Evolutionary conservation across 2,329 filamentous ascomycete species (phyloP), one percentile per base, ranked within the genome.

Genomic region (Epichloe brachyelytri): DNA sequence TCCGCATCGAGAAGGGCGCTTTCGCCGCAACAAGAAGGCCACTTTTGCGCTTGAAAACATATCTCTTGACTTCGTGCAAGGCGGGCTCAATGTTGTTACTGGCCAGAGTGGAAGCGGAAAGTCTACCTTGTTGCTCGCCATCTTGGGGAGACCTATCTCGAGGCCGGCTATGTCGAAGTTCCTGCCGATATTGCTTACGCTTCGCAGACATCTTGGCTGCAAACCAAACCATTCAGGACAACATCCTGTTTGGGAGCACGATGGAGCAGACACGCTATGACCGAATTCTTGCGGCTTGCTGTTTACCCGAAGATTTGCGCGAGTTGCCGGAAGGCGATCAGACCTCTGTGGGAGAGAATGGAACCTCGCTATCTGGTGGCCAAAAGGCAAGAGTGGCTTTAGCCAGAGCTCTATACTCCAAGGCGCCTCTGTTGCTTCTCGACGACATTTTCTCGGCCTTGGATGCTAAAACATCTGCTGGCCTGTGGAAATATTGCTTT

Each of bases 361-460:
- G 76, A 0, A 71, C 75, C 5, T 76, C 75, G 3, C 62, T 80
- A 8, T 79, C 76, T 0, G 77, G 77, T 20, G 77, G 77, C 0
- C 77, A 80, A 55, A 77, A 77, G 55, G 76, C 76, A 33, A 70
- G 77, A 5, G 74, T 80, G 37, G 75, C 77, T 12, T 61, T 81
- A 36, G 78, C 78, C 1, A 68, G 78, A 51, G 74, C 77, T 6
- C 60, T 82, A 1, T 82, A 81, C 60, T 80, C 77, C 1, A 74
- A 73, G 50, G 71, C 78, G 0, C 67, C 74, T 2, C 66, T 80
- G 2, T 64, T 81, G 20, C 65, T 82, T 0, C 70, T 82, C 1
- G 78, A 82, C 54, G 78, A 82, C 52, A 70, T 80, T 3, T 78
- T 82, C 55, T 77, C 78, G 1, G 78, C 78, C 0, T 66, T 82